Percentiles rank a stretch among this genome's conserved stretches.
Evolutionary conservation across 495 filamentous ascomycete species (phyloP).

Genomic region (Cairneyella variabilis): DNA sequence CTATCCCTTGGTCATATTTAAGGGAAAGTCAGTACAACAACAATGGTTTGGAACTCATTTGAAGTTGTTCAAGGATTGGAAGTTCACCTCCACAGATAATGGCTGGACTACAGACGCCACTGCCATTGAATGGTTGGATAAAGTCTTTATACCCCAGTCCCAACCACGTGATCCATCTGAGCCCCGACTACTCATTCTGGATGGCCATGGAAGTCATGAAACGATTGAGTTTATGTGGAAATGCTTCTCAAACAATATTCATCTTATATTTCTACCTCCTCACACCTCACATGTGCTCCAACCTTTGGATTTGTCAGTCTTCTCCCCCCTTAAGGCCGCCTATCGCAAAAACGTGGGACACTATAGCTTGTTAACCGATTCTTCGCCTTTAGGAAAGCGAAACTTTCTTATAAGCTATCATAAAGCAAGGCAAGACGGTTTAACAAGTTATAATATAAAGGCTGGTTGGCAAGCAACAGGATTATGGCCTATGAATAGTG

Average conservation of each 20-base stretch:
- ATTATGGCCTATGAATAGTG: neutral
- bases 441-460: neutral
- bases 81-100: conserved; percentile 7
- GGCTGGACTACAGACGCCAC: neutral
- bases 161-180: neutral
- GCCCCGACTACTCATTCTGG: neutral
- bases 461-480: neutral
- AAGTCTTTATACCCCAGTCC: conserved; percentile 5
- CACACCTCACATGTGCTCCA: conserved; percentile 1
- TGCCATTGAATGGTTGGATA: conserved; percentile 1
- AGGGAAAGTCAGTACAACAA: conserved; percentile 6
- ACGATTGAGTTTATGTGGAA: neutral
- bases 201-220: conserved; percentile 6
- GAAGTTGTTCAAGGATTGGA: neutral
- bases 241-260: neutral
- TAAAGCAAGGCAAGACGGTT: neutral
- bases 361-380: neutral
- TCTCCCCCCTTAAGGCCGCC: neutral
- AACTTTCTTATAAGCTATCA: conserved; percentile 1
- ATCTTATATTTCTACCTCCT: neutral
- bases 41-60: neutral
- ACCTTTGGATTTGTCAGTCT: conserved; percentile 4
- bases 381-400: neutral
- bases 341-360: neutral
- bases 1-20: neutral